Percentiles rank a stretch among this genome's conserved stretches.
These are phyloP conservation scores for Kodamaea leandrae DNA, from an alignment of 805 yeast genomes.

Conservation along the genomic window DNA sequence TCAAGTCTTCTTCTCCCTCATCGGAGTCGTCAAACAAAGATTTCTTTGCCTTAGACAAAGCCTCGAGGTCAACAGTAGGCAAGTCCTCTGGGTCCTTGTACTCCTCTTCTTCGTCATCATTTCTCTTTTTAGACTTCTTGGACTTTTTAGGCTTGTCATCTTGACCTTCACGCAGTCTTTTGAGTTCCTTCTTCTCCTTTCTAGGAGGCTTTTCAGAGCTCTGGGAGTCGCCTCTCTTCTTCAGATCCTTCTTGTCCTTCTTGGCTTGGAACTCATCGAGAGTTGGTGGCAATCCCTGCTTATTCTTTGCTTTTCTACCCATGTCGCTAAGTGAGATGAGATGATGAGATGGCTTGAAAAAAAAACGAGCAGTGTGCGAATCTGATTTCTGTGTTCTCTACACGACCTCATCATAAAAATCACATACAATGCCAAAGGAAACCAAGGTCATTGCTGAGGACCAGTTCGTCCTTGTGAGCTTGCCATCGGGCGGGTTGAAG, in stretches of 20 bases:
- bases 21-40: constrained; percentile 76
- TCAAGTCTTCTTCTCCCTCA: constrained; percentile 47
- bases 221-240: constrained; percentile 9
- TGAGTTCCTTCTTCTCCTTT: constrained; percentile 8
- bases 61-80: constrained; percentile 68
- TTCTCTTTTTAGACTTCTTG: constrained; percentile 19
- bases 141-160: constrained; percentile 17
- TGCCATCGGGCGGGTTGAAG: constrained; percentile 80
- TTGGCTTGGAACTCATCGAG: constrained; percentile 70
- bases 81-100: constrained; percentile 38
- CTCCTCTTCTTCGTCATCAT: constrained; percentile 32
- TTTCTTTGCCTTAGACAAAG: constrained; percentile 66
- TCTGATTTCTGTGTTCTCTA: constrained; percentile 2
- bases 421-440: constrained; percentile 8
- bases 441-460: constrained; percentile 38
- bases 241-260: constrained; percentile 22
- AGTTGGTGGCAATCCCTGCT: constrained; percentile 90
- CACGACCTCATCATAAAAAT: constrained; percentile 12
- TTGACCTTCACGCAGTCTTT: constrained; percentile 13
- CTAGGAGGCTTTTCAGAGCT: constrained; percentile 19
- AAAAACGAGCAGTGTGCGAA: no score
- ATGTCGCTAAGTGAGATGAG: constrained; percentile 33
- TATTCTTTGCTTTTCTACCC: constrained; percentile 93
- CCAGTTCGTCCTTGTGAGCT: constrained; percentile 60
- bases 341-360: constrained; percentile 12